phyloP scores from a whole-genome alignment of 306 rosid genomes.

The Cucurbita pepo region DNA sequence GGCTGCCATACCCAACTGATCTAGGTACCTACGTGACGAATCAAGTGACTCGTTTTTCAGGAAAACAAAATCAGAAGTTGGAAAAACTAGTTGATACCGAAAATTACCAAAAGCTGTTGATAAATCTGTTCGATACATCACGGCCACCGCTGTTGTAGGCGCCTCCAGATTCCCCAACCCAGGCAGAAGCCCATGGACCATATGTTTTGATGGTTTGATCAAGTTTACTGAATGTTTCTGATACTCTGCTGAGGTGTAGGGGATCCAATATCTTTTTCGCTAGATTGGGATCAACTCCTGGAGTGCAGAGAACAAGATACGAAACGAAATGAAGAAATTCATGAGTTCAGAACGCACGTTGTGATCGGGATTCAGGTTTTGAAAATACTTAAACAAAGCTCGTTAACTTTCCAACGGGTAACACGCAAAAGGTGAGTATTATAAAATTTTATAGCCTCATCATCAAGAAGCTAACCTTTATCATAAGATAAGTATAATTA shows the following conservation, averaged over 20 bases:
- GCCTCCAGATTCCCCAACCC: constrained; percentile 99
- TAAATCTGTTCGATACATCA: constrained; percentile 57
- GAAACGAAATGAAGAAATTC: neutral
- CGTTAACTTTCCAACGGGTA: neutral
- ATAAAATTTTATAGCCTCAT: neutral
- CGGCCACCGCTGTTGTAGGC: constrained; percentile 89
- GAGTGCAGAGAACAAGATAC: neutral
- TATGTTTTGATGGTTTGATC: constrained; percentile 33
- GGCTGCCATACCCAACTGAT: constrained; percentile 91
- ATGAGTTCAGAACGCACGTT: neutral
- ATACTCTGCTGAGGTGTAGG: constrained; percentile 29
- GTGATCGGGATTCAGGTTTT: neutral
- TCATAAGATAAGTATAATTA: neutral
- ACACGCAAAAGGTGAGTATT: neutral
- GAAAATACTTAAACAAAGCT: neutral
- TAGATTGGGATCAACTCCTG: constrained; percentile 62
- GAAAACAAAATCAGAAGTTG: neutral
- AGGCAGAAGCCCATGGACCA: constrained; percentile 81
- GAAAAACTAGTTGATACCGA: constrained; percentile 8
- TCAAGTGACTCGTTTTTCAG: neutral
- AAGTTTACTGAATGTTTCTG: constrained; percentile 31
- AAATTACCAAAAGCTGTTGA: constrained; percentile 88
- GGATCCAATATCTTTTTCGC: constrained; percentile 59
- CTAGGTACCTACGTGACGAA: constrained; percentile 57
- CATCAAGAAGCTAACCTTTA: neutral